Evolutionary conservation across 768 basidiomycete genomes (phyloP).

Genomic region (Termitomyces sp.): DNA sequence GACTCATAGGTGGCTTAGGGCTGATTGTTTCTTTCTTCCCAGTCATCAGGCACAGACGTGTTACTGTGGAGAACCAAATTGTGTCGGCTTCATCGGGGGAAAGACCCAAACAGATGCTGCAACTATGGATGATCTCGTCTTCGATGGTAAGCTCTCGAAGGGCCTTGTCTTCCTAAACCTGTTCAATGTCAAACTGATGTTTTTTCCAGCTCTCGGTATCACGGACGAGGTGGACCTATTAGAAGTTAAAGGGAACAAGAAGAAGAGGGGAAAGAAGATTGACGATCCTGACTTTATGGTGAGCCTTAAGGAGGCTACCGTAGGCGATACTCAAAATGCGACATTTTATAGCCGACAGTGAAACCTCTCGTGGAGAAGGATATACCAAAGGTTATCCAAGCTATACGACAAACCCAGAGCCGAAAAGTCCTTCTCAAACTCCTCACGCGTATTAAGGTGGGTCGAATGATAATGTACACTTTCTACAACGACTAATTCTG

Average conservation of each 20-base stretch:
- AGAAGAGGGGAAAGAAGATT: slow-evolving; percentile 87
- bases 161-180: neutral
- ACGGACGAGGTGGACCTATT: slow-evolving; percentile 81
- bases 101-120: slow-evolving; percentile 97
- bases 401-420: slow-evolving; percentile 82
- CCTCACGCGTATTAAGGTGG: slow-evolving; percentile 78
- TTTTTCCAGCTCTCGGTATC: slow-evolving; percentile 76
- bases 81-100: slow-evolving; percentile 93
- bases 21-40: neutral
- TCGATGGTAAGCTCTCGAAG: slow-evolving; percentile 61
- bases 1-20: neutral
- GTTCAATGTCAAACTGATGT: neutral
- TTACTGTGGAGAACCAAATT: slow-evolving; percentile 93
- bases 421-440: slow-evolving; percentile 78
- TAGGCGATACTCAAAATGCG: neutral
- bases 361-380: slow-evolving; percentile 74
- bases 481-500: neutral
- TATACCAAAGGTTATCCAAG: slow-evolving; percentile 87
- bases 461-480: slow-evolving; percentile 2
- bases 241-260: slow-evolving; percentile 89
- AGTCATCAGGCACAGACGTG: slow-evolving; percentile 94
- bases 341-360: slow-evolving; percentile 55
- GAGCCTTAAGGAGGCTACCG: slow-evolving; percentile 10
- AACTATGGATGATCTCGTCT: slow-evolving; percentile 90
- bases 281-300: slow-evolving; percentile 90